Evolutionary conservation across 768 basidiomycete genomes (phyloP).

Genomic region (Psilocybe tampanensis): DNA sequence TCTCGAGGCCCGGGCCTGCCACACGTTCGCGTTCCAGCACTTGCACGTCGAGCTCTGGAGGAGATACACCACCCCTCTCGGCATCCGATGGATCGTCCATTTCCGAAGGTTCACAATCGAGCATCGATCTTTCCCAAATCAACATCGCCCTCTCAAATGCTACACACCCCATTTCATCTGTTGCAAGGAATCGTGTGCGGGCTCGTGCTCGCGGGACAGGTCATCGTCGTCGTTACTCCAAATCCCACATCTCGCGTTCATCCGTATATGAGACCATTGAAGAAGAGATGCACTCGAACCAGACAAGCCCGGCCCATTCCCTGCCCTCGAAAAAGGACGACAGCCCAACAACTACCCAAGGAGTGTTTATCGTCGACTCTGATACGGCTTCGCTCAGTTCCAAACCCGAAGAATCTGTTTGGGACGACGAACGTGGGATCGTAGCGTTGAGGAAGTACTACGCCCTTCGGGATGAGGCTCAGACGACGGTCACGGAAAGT

Average conservation of each 20-base stretch:
- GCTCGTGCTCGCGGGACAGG: constrained; percentile 63
- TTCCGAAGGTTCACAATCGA: constrained; percentile 75
- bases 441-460: constrained; percentile 66
- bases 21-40: constrained; percentile 68
- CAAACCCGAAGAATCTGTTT: constrained; percentile 42
- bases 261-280: constrained; percentile 83
- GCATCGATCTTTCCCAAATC: constrained; percentile 71
- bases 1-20: constrained; percentile 57
- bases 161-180: constrained; percentile 50
- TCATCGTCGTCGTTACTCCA: constrained; percentile 71
- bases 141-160: constrained; percentile 57
- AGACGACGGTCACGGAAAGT: constrained; percentile 68
- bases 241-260: constrained; percentile 59
- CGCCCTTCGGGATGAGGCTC: constrained; percentile 68
- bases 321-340: constrained; percentile 28
- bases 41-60: constrained; percentile 64
- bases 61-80: constrained; percentile 73
- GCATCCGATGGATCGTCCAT: constrained; percentile 68
- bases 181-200: constrained; percentile 44
- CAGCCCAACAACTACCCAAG: constrained; percentile 39
- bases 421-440: constrained; percentile 75
- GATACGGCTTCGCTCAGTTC: constrained; percentile 52
- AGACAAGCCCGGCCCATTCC: constrained; percentile 13
- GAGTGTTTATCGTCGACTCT: constrained; percentile 60
- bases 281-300: constrained; percentile 54